phyloP scores from a whole-genome alignment of 257 asterid species.

The Nicotiana obtusifolia region DNA sequence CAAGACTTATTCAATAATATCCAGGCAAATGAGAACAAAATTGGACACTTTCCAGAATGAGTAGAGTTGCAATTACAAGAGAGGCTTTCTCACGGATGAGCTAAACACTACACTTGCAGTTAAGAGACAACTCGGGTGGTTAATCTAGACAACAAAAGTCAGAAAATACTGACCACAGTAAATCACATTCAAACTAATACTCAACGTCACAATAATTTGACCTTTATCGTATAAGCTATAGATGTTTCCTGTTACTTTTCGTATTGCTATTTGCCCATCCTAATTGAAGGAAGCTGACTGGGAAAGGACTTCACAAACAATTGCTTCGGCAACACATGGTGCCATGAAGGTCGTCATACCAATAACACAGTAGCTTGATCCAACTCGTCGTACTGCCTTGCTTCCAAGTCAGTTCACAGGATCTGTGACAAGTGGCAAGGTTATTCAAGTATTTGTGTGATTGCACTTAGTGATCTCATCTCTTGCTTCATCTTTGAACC shows the following conservation, averaged over 20 bases:
- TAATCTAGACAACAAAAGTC: neutral
- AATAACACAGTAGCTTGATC: conserved; percentile 52
- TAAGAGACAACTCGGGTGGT: neutral
- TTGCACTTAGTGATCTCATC: conserved; percentile 75
- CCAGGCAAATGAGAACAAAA: conserved; percentile 70
- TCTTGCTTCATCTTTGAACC: conserved; percentile 70
- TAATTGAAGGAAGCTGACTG: conserved; percentile 47
- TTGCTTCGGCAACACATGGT: conserved; percentile 34
- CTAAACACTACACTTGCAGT: neutral
- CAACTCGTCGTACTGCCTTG: conserved; percentile 49
- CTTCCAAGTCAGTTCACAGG: conserved; percentile 50
- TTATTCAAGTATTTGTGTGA: conserved; percentile 46
- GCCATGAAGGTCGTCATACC: conserved; percentile 37
- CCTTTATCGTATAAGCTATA: neutral
- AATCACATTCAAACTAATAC: neutral
- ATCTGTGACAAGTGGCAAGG: conserved; percentile 43
- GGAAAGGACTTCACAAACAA: conserved; percentile 61
- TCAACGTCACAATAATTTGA: neutral
- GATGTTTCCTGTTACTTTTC: neutral
- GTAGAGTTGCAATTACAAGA: neutral
- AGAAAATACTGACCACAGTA: neutral
- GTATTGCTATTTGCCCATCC: neutral
- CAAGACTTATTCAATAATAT: conserved; percentile 65
- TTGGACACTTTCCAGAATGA: conserved; percentile 56
- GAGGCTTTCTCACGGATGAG: neutral